Base-by-base conservation (phyloP, 345 rosid species). In the Mangifera indica region DNA sequence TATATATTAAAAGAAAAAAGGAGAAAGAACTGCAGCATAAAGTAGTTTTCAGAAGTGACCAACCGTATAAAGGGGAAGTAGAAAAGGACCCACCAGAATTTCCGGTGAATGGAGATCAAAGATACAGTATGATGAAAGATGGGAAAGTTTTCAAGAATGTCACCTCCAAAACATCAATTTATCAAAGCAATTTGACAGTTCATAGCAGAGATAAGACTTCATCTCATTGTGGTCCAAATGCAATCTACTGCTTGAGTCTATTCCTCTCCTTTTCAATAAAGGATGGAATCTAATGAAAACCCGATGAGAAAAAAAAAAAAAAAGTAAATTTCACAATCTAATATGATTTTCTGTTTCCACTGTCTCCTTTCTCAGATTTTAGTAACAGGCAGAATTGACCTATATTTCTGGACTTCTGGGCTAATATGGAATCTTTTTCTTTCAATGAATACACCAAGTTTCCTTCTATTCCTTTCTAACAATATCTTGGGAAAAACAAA, bases 181-280 rank as follows among this genome's bases (percentile, higher is more conserved):
- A 10, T 3, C n/a, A 18, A 0, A 7, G 11, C 40, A 40, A 8
- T 69, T 44, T 44, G 54, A 40, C 48, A 34, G 1, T 21, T 68
- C 13, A 22, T 24, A 22, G 40, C 8, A 55, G 49, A 29, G 53
- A 52, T 6, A 40, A 40, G 63, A 18, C 29, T 18, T 7, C 72
- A 21, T 69, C 45, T 3, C 20, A 24, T 20, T 44, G 57, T 45
- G 65, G 73, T 59, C 73, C 73, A 18, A n/a, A n/a, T n/a, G n/a
- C n/a, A n/a, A 45, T 11, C 65, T 13, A 25, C n/a, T 10, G 10
- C 48, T 64, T 21, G 29, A 13, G 12, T 45, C 37, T 15, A 13
- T 63, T 22, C 10, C 67, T 24, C 7, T 25, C 24, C 34, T 44
- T 3, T 12, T 46, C 0, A 64, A 34, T 8, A 3, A 15, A 49